Evolutionary conservation across 169 alveolate species (phyloP).

Genomic region (Plasmodium adleri): DNA sequence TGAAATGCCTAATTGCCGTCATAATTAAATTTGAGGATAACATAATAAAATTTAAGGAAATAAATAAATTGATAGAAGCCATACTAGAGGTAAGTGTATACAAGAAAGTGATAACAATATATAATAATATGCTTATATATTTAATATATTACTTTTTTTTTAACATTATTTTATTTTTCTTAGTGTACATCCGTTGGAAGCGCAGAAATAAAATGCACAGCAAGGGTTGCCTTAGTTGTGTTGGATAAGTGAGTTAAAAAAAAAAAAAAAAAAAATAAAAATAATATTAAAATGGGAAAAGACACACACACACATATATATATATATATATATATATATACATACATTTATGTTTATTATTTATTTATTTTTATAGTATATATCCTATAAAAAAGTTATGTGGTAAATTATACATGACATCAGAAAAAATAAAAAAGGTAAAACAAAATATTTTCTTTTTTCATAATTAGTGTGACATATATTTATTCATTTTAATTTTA

Average conservation of each 20-base stretch:
- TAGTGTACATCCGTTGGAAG: constrained; percentile 74
- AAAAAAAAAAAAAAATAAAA: background rate
- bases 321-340: constrained; percentile 1
- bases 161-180: background rate
- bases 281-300: background rate
- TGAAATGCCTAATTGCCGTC: constrained; percentile 66
- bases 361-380: constrained; percentile 14
- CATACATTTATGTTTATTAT: background rate
- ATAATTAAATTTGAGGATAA: constrained; percentile 65
- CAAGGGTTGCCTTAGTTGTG: constrained; percentile 71
- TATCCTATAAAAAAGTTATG: constrained; percentile 54
- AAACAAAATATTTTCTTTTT: background rate
- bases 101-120: background rate
- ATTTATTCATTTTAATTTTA: background rate
- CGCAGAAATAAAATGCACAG: constrained; percentile 76
- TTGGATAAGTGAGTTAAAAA: constrained; percentile 37
- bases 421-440: constrained; percentile 59
- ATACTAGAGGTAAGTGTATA: constrained; percentile 48
- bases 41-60: constrained; percentile 63
- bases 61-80: constrained; percentile 52
- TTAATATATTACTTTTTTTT: constrained; percentile 1
- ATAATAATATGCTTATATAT: background rate
- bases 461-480: background rate
- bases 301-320: background rate
- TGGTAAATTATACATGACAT: constrained; percentile 29